Percentiles rank a stretch among this genome's conserved stretches.
phyloP scores from a whole-genome alignment of 2,329 filamentous ascomycete species.

The Exophiala calicioides region DNA sequence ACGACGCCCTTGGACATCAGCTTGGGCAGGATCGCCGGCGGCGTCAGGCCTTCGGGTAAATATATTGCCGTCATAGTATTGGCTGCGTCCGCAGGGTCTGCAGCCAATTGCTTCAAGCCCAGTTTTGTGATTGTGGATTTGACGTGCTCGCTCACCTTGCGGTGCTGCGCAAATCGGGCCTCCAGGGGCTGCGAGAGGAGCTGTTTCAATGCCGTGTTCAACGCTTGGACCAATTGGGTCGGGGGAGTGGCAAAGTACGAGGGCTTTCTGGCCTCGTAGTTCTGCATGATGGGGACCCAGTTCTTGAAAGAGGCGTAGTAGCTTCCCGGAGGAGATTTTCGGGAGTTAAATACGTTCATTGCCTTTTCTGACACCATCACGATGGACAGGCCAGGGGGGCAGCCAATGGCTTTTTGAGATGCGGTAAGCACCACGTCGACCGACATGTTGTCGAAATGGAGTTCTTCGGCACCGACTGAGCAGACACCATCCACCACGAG shows the following conservation, averaged over 20 bases:
- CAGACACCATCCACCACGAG: conserved; percentile 95
- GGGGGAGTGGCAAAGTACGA: conserved; percentile 98
- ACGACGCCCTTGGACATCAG: conserved; percentile 84
- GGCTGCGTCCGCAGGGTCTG: conserved; percentile 85
- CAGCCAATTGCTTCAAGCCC: conserved; percentile 82
- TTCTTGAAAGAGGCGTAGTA: conserved; percentile 98
- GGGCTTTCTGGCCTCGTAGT: conserved; percentile 96
- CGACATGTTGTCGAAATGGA: conserved; percentile 92
- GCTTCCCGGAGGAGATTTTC: conserved; percentile 77
- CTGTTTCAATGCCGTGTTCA: conserved; percentile 84
- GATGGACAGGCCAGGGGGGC: conserved; percentile 90
- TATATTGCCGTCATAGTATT: conserved; percentile 99
- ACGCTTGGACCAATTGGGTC: conserved; percentile 87
- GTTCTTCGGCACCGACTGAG: conserved; percentile 94
- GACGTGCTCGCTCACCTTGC: conserved; percentile 75
- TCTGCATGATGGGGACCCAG: conserved; percentile 98
- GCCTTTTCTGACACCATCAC: conserved; percentile 90
- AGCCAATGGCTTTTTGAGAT: conserved; percentile 95
- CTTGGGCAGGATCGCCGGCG: conserved; percentile 80
- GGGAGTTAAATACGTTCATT: conserved; percentile 74
- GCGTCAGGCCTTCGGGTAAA: conserved; percentile 78
- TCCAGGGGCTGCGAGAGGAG: conserved; percentile 78
- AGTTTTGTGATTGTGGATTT: conserved; percentile 80
- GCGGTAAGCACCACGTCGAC: conserved; percentile 92
- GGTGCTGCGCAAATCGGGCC: conserved; percentile 81